Evolutionary conservation across 345 rosid species (phyloP).

Genomic region (Eutrema yunnanense): DNA sequence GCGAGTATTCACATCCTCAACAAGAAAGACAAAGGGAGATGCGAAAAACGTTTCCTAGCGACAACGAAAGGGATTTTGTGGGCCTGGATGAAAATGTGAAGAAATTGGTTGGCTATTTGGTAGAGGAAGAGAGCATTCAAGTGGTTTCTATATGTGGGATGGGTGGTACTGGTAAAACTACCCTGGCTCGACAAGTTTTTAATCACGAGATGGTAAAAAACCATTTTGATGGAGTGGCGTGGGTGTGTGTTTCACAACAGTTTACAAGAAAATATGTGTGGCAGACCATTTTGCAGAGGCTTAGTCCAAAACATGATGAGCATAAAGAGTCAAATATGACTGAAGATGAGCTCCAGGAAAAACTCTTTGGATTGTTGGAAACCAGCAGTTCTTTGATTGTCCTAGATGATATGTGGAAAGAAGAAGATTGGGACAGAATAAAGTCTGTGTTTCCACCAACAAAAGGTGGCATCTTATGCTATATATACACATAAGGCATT

Average conservation of each 20-base stretch:
- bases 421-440: conserved; percentile 29
- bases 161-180: conserved; percentile 51
- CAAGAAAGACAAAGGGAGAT: conserved; percentile 4
- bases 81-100: conserved; percentile 27
- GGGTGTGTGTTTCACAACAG: conserved; percentile 38
- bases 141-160: conserved; percentile 39
- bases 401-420: conserved; percentile 42
- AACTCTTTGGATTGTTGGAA: neutral
- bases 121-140: neutral
- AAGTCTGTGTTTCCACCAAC: conserved; percentile 14
- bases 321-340: neutral
- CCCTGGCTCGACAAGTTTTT: conserved; percentile 32
- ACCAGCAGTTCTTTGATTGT: conserved; percentile 32
- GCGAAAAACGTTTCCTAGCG: conserved; percentile 18
- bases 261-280: conserved; percentile 24
- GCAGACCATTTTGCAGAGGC: conserved; percentile 19
- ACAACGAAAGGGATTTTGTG: conserved; percentile 22
- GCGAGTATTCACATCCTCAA: neutral
- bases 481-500: neutral
- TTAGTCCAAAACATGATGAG: conserved; percentile 18
- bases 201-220: conserved; percentile 10
- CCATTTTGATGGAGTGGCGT: conserved; percentile 20
- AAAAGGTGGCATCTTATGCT: neutral
- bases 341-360: conserved; percentile 17
- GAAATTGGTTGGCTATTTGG: conserved; percentile 16